Evolutionary conservation across 352 stramenopile species (phyloP).

Genomic region (Pythium inflatum): DNA sequence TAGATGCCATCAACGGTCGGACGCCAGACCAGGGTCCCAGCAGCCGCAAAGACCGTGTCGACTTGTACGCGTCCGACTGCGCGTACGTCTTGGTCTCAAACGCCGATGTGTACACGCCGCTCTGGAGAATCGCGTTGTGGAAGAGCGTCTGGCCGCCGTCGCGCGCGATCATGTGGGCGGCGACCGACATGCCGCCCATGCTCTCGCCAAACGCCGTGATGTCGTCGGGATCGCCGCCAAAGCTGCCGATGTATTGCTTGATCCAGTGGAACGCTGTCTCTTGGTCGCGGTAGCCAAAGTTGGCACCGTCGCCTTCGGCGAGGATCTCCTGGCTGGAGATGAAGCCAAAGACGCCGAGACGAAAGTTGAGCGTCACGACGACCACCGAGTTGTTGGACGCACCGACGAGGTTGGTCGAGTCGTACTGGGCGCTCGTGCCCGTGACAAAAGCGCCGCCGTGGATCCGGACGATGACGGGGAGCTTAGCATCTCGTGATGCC

Average conservation of each 20-base stretch:
- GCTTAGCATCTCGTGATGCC: neutral
- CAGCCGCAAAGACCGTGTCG: neutral
- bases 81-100: neutral
- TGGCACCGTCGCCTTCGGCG: neutral
- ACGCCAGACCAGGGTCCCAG: neutral
- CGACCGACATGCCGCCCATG: neutral
- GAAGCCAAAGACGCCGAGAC: neutral
- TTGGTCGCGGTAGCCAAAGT: neutral
- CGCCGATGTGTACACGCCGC: neutral
- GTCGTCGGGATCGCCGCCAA: neutral
- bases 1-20: neutral
- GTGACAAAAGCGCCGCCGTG: neutral
- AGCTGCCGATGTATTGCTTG: neutral
- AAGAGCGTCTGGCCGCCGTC: neutral
- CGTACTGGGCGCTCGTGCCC: neutral
- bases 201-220: neutral
- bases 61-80: no score
- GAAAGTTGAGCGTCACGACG: neutral
- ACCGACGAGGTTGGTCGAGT: neutral
- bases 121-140: neutral
- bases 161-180: neutral
- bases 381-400: neutral
- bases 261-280: neutral
- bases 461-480: neutral
- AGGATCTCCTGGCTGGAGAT: neutral